Evolutionary conservation across 768 basidiomycete species (phyloP), one percentile per base, ranked within the genome.

Genomic region (Tricholomella constricta): DNA sequence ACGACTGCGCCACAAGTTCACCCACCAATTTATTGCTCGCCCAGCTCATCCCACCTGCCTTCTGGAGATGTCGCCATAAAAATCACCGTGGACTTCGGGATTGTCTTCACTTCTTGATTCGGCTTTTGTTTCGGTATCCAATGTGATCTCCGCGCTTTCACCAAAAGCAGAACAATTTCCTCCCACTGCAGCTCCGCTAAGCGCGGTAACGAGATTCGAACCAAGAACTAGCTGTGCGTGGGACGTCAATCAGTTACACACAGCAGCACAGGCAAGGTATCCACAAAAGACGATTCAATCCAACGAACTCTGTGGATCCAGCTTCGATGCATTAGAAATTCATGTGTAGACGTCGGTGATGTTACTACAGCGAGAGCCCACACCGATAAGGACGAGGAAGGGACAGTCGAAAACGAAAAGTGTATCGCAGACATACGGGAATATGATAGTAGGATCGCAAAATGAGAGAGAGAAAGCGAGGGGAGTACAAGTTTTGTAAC

Each of bases 1-100:
- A 34, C 51, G 29, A 17, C 15, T 57, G 56, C 56, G 56, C 56
- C 56, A 57, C 56, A 57, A 22, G 26, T 26, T 10, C 48, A 55
- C 4, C 23, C 5, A 25, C 23, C 22, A 26, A 1, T 6, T 25
- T 14, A 10, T 32, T 32, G 31, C 9, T 14, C 31, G 2, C 4
- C 10, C 14, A 4, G 41, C 23, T 42, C 12, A 4, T 19, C 5
- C 20, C 7, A 17, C 14, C 10, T 17, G 4, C 20, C 15, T 15
- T 3, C 22, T 17, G 19, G 45, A 15, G 6, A 25, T 19, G 23
- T 22, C 6, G 5, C 36, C 12, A 38, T 10, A 12, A 15, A 31
- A 23, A 7, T 15, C 12, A 40, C 52, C 56, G 55, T 42, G 22
- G 51, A 53, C 36, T 45, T 49, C 46, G 56, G 46, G 46, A 40